phyloP scores from a whole-genome alignment of 495 filamentous ascomycete species.

The Xylaria sp. region DNA sequence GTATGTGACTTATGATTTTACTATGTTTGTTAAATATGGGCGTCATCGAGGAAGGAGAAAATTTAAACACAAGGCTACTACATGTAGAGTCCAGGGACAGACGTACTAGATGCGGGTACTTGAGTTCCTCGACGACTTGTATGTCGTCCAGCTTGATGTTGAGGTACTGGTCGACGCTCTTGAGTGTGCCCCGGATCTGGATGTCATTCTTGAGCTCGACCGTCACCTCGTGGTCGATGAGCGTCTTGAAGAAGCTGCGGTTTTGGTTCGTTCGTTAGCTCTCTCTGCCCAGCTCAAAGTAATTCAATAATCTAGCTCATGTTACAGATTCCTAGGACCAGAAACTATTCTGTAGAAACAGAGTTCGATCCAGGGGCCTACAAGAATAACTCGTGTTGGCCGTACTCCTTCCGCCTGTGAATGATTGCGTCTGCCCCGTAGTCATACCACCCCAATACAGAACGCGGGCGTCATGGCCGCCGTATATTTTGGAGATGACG shows the following conservation, averaged over 20 bases:
- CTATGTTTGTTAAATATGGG: not conserved
- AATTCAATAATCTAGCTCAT: not conserved
- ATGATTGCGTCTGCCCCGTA: not conserved
- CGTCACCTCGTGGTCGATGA: slow-evolving; percentile 93
- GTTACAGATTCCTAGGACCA: not conserved
- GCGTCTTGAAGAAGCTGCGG: slow-evolving; percentile 96
- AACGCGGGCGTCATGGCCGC: not conserved
- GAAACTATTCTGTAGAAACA: not conserved
- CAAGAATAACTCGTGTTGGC: not conserved
- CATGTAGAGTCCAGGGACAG: slow-evolving; percentile 34
- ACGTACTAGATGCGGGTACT: slow-evolving; percentile 88
- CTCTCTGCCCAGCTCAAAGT: not conserved
- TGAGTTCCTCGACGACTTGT: slow-evolving; percentile 84
- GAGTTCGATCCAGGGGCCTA: not conserved
- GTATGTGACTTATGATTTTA: not conserved
- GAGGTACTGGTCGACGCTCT: slow-evolving; percentile 97
- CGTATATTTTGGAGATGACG: not conserved
- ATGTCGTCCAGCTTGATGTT: slow-evolving; percentile 99
- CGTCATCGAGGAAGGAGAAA: not conserved
- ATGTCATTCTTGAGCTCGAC: slow-evolving; percentile 99
- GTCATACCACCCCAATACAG: not conserved
- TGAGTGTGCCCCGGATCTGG: slow-evolving; percentile 89
- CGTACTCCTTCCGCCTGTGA: not conserved
- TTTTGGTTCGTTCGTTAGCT: slow-evolving; percentile 21
- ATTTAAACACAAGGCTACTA: too few species aligned